Evolutionary conservation across 2,329 filamentous ascomycete species (phyloP).

Genomic region (Hymenotorrendiella dingleyae): DNA sequence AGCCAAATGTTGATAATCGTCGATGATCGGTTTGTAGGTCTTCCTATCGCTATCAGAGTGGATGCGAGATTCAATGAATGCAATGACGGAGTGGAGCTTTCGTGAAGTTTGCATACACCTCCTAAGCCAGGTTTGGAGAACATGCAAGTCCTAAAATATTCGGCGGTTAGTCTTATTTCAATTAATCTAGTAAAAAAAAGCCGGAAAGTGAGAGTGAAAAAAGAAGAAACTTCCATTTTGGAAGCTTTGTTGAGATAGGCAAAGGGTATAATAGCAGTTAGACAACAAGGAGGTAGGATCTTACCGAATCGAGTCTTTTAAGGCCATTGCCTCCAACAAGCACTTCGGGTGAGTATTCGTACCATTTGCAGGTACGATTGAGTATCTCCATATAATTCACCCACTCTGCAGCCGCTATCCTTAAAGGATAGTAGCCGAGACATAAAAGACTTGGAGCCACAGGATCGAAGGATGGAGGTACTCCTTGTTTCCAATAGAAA

Average conservation of each 20-base stretch:
- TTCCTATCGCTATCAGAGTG: neutral
- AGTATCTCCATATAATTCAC: slow-evolving; percentile 8
- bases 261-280: too few species aligned
- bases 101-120: slow-evolving; percentile 2
- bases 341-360: slow-evolving; percentile 6
- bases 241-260: too few species aligned
- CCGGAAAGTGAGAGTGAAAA: too few species aligned
- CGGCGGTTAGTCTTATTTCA: too few species aligned
- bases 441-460: slow-evolving; percentile 3
- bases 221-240: too few species aligned
- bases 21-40: neutral
- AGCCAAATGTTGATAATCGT: slow-evolving; percentile 8
- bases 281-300: too few species aligned
- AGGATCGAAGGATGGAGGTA: slow-evolving; percentile 3
- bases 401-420: slow-evolving; percentile 10
- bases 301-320: too few species aligned
- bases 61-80: slow-evolving; percentile 3
- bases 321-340: too few species aligned
- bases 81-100: slow-evolving; percentile 3
- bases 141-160: slow-evolving; percentile 4
- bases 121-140: slow-evolving; percentile 6
- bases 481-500: slow-evolving; percentile 5
- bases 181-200: too few species aligned
- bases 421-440: slow-evolving; percentile 10
- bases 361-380: slow-evolving; percentile 2